Conservation (phyloP, 176 grass and related monocot species). For the Oryza australiensis region DNA sequence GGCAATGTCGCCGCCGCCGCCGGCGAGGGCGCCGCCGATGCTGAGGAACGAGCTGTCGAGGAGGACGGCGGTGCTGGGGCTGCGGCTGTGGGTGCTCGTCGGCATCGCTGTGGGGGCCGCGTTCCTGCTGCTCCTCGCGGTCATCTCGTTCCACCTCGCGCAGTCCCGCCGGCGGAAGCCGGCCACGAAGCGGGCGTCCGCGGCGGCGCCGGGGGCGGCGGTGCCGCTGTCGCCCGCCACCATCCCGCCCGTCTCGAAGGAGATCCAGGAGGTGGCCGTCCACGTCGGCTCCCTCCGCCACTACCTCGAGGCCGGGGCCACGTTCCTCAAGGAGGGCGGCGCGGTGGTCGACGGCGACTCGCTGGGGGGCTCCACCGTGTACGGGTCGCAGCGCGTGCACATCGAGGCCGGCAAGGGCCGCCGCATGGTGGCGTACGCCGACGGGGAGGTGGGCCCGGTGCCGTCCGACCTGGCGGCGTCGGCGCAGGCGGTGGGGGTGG, state of each 20-base stretch:
- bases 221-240: constrained; percentile 33
- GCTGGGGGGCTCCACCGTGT: constrained; percentile 28
- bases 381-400: constrained; percentile 72
- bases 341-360: constrained; percentile 25
- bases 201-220: not conserved
- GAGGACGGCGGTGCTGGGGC: constrained; percentile 72
- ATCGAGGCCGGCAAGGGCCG: constrained; percentile 76
- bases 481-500: constrained; percentile 10
- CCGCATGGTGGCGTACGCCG: constrained; percentile 63
- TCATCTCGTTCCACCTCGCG: constrained; percentile 71
- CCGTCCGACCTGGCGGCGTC: constrained; percentile 24
- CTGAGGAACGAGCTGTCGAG: constrained; percentile 71
- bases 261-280: constrained; percentile 91
- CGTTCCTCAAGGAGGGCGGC: constrained; percentile 51
- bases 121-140: constrained; percentile 78
- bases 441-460: constrained; percentile 26
- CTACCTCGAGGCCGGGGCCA: constrained; percentile 44
- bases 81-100: constrained; percentile 86
- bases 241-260: constrained; percentile 85
- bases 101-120: constrained; percentile 69
- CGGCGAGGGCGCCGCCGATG: constrained; percentile 41
- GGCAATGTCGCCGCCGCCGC: not conserved
- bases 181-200: not conserved
- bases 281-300: constrained; percentile 54
- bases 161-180: constrained; percentile 38